Evolutionary conservation across 2,329 filamentous ascomycete genomes (phyloP), one percentile per base, ranked within the genome.

Genomic region (Penicillium sp.): DNA sequence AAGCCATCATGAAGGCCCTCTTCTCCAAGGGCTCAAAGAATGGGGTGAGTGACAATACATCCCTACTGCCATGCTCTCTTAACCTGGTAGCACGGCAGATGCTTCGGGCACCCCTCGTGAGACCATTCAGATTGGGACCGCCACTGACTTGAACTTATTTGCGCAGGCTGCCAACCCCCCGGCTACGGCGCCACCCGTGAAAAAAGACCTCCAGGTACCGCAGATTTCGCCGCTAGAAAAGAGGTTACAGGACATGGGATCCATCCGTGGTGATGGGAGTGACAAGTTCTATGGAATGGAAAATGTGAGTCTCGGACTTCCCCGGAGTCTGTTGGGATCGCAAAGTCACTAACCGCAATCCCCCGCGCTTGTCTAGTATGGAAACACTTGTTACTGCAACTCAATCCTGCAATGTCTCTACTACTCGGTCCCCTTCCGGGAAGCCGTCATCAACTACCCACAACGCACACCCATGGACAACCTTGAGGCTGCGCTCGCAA

Each of bases 231-330:
- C 84, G 42, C 73, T 88, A 35, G 85, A 88, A 76, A 86, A 91
- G 80, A 89, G 96, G 82, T 82, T 99, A 33, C 84, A 87, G 67
- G 89, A 91, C 75, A 87, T 90, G 58, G 93, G 92, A 4, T 87
- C 93, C 2, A 79, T 96, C 65, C 87, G 91, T 69, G 81, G 84
- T 66, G 93, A 97, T 77, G 94, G 94, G 53, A 96, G 90, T 73
- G 94, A 97, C 79, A 96, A 96, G 79, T 99, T 96, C 80, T 97
- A 96, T 78, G 94, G 94, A 17, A 89, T 97, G 74, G 94, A 99
- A 78, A 99, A 99, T 79, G 93, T 97, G 82, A 78, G 90, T 81
- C 55, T 36, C 43, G n/a, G 51, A n/a, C 33, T 36, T 25, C 42
- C 42, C 29, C 39, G 33, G 25, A 29, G 19, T 25, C 33, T n/a